A percentile compares a stretch with the other conserved stretches of the same genome.
phyloP scores from a whole-genome alignment of 1,139 yeast genomes.

The Scheffersomyces illinoinensis region DNA sequence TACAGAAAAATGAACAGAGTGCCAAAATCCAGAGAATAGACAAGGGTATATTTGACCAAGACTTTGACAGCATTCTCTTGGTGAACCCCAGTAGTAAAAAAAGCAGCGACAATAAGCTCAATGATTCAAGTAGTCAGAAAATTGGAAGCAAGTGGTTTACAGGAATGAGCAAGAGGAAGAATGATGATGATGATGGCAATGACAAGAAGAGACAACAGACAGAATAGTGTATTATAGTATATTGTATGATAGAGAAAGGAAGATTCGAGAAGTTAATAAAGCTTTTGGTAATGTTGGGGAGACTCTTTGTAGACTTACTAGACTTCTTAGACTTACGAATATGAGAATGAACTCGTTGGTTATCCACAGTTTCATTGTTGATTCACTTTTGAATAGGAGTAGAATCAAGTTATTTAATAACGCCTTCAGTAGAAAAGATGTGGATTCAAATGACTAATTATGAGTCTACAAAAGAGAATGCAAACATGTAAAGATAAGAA shows the following conservation, averaged over 20 bases:
- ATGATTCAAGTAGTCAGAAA: background rate
- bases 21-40: background rate
- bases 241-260: background rate
- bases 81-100: constrained; percentile 3
- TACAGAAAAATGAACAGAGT: constrained; percentile 20
- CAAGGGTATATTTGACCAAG: constrained; percentile 15
- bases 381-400: background rate
- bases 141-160: constrained; percentile 21
- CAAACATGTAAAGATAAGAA: background rate
- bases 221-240: background rate
- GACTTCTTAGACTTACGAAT: background rate
- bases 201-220: background rate
- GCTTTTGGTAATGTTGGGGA: background rate
- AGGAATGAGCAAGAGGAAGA: constrained; percentile 20
- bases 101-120: constrained; percentile 1
- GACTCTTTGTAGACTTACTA: too few relatives aligned
- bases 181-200: constrained; percentile 1
- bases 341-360: background rate
- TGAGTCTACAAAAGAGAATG: background rate
- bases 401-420: background rate
- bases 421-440: background rate
- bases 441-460: background rate
- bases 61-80: constrained; percentile 15
- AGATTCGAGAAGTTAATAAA: background rate
- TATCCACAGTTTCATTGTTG: background rate